Percentiles rank a stretch among this genome's conserved stretches.
Evolutionary conservation across 2,329 filamentous ascomycete species (phyloP).

Genomic region (Onygenales sp.): DNA sequence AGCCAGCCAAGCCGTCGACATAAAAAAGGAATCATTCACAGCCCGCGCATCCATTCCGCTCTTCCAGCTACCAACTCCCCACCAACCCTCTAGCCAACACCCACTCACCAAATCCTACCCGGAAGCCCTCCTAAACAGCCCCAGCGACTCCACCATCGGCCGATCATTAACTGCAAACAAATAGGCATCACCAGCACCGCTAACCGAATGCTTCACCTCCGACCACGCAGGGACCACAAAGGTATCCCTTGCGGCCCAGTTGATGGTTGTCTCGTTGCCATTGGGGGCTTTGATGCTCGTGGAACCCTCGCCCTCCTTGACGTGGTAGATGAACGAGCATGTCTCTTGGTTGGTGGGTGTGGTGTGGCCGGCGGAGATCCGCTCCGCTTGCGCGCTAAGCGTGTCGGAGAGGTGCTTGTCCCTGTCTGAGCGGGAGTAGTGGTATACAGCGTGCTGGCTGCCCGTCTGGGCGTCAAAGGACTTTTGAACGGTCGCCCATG

Average conservation of each 20-base stretch:
- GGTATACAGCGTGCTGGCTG: too few relatives aligned
- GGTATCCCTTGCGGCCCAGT: constrained; percentile 44
- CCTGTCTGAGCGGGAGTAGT: too few relatives aligned
- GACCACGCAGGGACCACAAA: constrained; percentile 48
- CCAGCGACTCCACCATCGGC: constrained; percentile 44
- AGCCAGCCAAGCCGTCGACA: too few relatives aligned
- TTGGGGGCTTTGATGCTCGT: constrained; percentile 27
- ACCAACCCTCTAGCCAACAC: background rate
- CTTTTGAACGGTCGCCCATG: constrained; percentile 36
- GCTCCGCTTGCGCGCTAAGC: constrained; percentile 40
- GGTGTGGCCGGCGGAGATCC: constrained; percentile 27
- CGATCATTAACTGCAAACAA: constrained; percentile 47
- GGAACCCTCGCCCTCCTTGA: constrained; percentile 39
- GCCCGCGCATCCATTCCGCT: too few relatives aligned
- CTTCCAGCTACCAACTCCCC: too few relatives aligned
- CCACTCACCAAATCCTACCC: background rate
- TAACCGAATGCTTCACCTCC: constrained; percentile 39
- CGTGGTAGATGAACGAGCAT: constrained; percentile 44
- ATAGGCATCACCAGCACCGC: constrained; percentile 30
- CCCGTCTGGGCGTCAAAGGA: too few relatives aligned
- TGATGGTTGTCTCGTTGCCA: constrained; percentile 14
- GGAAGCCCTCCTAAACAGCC: constrained; percentile 17
- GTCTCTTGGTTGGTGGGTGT: constrained; percentile 40
- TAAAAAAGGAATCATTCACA: too few relatives aligned
- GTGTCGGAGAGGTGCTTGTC: constrained; percentile 23